Evolutionary conservation across 176 grass and related monocot genomes (phyloP), one percentile per base, ranked within the genome.

Genomic region (Paspalum notatum): DNA sequence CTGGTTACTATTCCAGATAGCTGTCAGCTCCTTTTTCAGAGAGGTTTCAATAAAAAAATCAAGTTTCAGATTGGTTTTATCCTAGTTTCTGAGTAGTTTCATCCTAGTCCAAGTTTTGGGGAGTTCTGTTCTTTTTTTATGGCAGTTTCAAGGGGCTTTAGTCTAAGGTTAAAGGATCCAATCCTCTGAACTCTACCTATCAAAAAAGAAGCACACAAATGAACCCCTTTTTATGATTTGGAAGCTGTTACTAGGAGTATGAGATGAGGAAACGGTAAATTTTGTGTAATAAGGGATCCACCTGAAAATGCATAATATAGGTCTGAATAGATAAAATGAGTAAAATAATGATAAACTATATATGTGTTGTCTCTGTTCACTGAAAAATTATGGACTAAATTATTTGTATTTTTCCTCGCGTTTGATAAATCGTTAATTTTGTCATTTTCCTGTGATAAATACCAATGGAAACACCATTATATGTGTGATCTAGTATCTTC

Each of bases 241-340:
- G 44, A 17, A 24, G 16, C 14, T 18, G 26, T 37, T 48, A 37
- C 20, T 44, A 32, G 20, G 39, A 9, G 12, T 12, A 70, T 75
- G 8, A 71, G 79, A 17, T 71, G 66, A 37, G 55, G 43, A 62
- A 62, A 62, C 10, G 18, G 27, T 51, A 71, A 85, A 70, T n/a
- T 64, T 27, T 81, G 21, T 68, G 10, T 11, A 13, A 53, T 67
- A 57, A 66, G 66, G 42, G 66, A 46, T 47, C 42, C 42, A 46
- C n/a, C 47, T 68, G 42, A 47, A 47, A 47, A 10, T n/a, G 18
- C 41, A 13, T 13, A 74, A 56, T 13, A 49, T 80, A 74, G 43
- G 12, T 50, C 8, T 68, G 2, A 72, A 39, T 62, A 47, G 62
- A 5, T 26, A 66, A 69, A 47, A n/a, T n/a, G n/a, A 14, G n/a